Conservation (phyloP, 2,329 filamentous ascomycete species). For the Dothiorella sarmentorum region DNA sequence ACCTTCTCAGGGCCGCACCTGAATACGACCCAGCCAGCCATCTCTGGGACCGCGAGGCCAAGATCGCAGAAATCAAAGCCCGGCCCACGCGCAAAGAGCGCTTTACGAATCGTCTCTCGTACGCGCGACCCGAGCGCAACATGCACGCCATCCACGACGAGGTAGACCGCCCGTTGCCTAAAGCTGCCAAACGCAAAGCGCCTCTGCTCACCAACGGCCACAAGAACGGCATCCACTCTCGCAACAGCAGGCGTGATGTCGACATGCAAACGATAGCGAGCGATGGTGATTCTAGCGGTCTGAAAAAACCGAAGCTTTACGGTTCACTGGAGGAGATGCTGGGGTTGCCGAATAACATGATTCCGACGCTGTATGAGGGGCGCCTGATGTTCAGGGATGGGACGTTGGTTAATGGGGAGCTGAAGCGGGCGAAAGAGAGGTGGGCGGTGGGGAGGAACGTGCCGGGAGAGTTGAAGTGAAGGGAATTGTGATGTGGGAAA, state of each 20-base stretch:
- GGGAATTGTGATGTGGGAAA: too few relatives aligned
- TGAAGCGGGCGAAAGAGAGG: conserved; percentile 11
- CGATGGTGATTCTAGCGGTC: neutral
- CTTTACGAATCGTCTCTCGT: neutral
- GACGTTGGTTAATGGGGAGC: conserved; percentile 23
- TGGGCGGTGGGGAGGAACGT: conserved; percentile 19
- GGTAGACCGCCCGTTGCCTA: neutral
- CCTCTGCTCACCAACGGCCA: neutral
- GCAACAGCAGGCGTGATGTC: too few relatives aligned
- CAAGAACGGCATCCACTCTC: neutral
- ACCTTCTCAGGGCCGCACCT: neutral
- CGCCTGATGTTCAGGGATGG: conserved; percentile 30
- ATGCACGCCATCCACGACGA: neutral
- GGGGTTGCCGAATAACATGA: conserved; percentile 25
- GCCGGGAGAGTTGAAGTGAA: conserved; percentile 18
- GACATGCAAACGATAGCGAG: too few relatives aligned
- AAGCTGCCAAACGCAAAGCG: conserved; percentile 1
- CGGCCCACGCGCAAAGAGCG: conserved; percentile 9
- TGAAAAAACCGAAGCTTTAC: neutral
- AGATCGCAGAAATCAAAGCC: conserved; percentile 8
- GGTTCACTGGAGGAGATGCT: conserved; percentile 23
- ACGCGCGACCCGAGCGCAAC: neutral
- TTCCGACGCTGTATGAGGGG: conserved; percentile 28
- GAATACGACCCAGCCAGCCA: neutral
- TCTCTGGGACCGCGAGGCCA: conserved; percentile 4